phyloP scores from a whole-genome alignment of 2,329 filamentous ascomycete species.

The Hymenoscyphus repandus region DNA sequence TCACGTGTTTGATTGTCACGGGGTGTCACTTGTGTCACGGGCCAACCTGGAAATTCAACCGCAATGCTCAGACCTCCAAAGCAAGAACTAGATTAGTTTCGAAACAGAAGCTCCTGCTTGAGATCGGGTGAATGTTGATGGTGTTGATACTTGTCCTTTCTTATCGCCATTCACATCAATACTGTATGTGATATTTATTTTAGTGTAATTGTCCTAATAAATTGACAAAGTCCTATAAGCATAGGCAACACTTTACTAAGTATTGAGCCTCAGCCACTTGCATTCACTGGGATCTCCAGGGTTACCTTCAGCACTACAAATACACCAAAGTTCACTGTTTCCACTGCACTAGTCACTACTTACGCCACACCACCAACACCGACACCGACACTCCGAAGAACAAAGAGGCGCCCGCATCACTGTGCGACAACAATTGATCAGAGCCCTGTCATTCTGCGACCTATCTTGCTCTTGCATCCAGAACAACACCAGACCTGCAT shows the following conservation, averaged over 20 bases:
- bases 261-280: too few species aligned
- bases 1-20: background rate
- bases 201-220: too few species aligned
- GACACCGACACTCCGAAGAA: conserved; percentile 6
- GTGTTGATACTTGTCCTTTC: background rate
- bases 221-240: too few species aligned
- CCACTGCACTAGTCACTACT: background rate
- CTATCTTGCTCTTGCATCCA: conserved; percentile 11
- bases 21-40: background rate
- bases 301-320: too few species aligned
- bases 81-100: background rate
- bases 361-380: background rate
- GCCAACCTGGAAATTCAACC: background rate
- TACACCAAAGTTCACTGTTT: background rate
- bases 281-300: too few species aligned
- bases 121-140: too few species aligned
- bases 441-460: background rate
- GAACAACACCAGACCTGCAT: too few species aligned
- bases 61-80: background rate
- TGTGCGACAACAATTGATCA: conserved; percentile 18
- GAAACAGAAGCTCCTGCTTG: background rate
- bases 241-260: too few species aligned
- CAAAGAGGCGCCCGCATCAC: background rate
- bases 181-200: background rate
- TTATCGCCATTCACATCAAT: background rate